These are phyloP conservation scores for Sporothrix protearum DNA, from an alignment of 2,329 filamentous ascomycete genomes.

Conservation along the genomic window DNA sequence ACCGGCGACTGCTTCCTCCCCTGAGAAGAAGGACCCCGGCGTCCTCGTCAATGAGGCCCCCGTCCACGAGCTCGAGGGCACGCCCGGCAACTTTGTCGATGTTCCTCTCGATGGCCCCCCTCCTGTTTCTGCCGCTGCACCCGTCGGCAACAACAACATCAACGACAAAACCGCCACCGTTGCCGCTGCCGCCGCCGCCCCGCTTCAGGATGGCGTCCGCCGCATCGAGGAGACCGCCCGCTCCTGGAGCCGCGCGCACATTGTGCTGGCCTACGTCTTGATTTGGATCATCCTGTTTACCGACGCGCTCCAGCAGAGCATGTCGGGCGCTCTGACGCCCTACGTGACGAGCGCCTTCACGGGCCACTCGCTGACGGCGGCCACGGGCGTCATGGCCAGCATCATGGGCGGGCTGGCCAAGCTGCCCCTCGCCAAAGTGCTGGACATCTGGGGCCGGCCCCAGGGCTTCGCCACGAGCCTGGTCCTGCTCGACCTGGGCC, in stretches of 20 bases:
- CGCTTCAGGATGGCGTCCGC: neutral
- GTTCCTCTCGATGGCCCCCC: neutral
- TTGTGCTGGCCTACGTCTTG: neutral
- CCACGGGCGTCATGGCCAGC: conserved; percentile 26
- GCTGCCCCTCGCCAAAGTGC: conserved; percentile 56
- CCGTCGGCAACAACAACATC: neutral
- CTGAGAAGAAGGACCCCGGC: neutral
- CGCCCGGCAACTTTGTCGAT: neutral
- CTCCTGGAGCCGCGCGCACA: neutral
- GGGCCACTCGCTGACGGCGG: conserved; percentile 27
- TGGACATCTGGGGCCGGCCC: conserved; percentile 57
- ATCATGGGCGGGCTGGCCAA: conserved; percentile 51
- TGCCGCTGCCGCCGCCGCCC: neutral
- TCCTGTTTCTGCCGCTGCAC: too few relatives aligned
- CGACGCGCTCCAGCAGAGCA: conserved; percentile 37
- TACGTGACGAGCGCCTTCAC: conserved; percentile 27
- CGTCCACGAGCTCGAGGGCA: neutral
- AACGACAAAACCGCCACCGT: too few relatives aligned
- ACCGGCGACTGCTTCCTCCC: neutral
- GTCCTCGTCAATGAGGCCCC: neutral
- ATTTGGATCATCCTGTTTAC: conserved; percentile 29
- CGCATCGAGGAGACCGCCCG: neutral
- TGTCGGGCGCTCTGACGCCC: conserved; percentile 38
- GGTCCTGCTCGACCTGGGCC: conserved; percentile 44
- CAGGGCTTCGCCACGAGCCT: conserved; percentile 53